Conservation (phyloP, 2,329 filamentous ascomycete species). For the Penicillium sp. region DNA sequence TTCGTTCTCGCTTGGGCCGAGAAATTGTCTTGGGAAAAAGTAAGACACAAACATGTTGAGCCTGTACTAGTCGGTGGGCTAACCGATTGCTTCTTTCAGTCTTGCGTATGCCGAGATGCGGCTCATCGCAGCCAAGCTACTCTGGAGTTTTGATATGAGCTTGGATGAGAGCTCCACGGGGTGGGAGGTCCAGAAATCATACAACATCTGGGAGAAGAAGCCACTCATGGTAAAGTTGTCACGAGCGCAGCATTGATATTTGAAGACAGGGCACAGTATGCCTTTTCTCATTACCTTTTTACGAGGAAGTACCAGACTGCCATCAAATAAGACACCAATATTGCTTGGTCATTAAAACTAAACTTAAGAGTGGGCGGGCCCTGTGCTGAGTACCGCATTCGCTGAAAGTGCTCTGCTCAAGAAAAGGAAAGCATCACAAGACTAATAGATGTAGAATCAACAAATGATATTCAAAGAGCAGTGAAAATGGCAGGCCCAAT, state of each 20-base stretch:
- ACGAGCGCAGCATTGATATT: constrained; percentile 2
- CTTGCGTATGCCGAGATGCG: constrained; percentile 38
- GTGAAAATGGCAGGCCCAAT: constrained; percentile 5
- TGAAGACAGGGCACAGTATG: background rate
- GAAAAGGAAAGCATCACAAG: background rate
- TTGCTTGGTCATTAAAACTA: constrained; percentile 3
- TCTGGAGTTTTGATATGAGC: constrained; percentile 22
- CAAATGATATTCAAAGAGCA: background rate
- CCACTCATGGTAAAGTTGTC: constrained; percentile 21
- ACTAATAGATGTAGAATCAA: background rate
- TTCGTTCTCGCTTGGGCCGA: constrained; percentile 29
- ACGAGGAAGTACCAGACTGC: background rate
- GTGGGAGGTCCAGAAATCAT: constrained; percentile 26
- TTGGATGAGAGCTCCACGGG: constrained; percentile 7
- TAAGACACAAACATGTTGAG: constrained; percentile 5
- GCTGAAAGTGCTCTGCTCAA: constrained; percentile 5
- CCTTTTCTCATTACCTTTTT: background rate
- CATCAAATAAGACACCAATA: background rate
- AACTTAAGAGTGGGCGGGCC: background rate
- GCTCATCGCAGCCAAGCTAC: constrained; percentile 23
- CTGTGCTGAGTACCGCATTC: background rate
- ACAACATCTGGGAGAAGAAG: constrained; percentile 25
- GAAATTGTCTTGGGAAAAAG: constrained; percentile 33
- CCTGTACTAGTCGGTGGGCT: background rate
- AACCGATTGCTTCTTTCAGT: constrained; percentile 9